Evolutionary conservation across 1,139 yeast genomes (phyloP).

Genomic region (Sugiyamaella sp.): DNA sequence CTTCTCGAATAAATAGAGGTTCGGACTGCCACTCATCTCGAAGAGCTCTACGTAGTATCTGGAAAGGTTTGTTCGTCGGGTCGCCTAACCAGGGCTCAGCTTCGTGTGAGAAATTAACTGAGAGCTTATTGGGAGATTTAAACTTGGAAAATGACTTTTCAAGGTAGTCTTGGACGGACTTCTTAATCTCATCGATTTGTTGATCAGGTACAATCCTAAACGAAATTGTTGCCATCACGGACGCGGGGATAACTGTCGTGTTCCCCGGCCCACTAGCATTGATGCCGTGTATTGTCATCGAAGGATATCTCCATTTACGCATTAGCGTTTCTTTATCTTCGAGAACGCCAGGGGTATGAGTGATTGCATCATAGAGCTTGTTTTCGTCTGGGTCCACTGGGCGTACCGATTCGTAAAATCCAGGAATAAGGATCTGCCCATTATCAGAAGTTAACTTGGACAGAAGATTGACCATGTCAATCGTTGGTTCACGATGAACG

Average conservation of each 20-base stretch:
- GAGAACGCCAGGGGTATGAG: slow-evolving; percentile 48
- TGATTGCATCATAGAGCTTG: slow-evolving; percentile 62
- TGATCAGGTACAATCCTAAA: slow-evolving; percentile 91
- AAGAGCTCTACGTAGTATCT: slow-evolving; percentile 62
- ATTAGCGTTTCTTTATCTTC: slow-evolving; percentile 55
- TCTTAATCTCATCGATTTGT: slow-evolving; percentile 60
- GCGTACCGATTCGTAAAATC: slow-evolving; percentile 67
- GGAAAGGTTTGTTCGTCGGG: slow-evolving; percentile 71
- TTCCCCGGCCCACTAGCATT: slow-evolving; percentile 84
- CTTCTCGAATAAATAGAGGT: slow-evolving; percentile 89
- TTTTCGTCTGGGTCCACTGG: slow-evolving; percentile 60
- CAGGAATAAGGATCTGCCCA: slow-evolving; percentile 66
- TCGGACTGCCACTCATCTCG: slow-evolving; percentile 65
- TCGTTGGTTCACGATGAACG: slow-evolving; percentile 81
- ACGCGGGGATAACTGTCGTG: slow-evolving; percentile 84
- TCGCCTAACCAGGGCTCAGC: slow-evolving; percentile 98
- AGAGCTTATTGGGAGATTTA: slow-evolving; percentile 61
- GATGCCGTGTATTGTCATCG: slow-evolving; percentile 84
- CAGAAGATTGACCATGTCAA: slow-evolving; percentile 75
- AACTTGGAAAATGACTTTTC: slow-evolving; percentile 50
- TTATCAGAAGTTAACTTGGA: slow-evolving; percentile 59
- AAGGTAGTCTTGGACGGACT: slow-evolving; percentile 52
- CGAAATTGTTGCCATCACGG: slow-evolving; percentile 75
- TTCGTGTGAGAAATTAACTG: slow-evolving; percentile 67
- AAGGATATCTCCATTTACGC: slow-evolving; percentile 91